Evolutionary conservation across 768 basidiomycete genomes (phyloP), one percentile per base, ranked within the genome.

Genomic region (Russula sp.): DNA sequence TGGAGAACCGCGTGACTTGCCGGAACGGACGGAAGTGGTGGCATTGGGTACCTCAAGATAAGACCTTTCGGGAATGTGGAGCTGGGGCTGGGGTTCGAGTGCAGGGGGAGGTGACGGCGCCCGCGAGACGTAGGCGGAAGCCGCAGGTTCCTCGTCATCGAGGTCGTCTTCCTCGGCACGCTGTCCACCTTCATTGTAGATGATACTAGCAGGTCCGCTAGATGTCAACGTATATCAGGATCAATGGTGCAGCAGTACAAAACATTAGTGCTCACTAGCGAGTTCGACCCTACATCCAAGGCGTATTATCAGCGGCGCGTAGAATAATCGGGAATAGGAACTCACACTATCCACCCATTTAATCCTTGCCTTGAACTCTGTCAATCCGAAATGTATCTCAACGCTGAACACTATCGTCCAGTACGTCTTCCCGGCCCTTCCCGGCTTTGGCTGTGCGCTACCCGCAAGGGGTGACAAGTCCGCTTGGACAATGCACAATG

Each of bases 361-460:
- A 58, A 91, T 90, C 61, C 88, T 81, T 8, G 89, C 89, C 72
- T 79, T 87, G 77, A 92, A 92, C 73, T 92, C 89, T 0, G 89
- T 92, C 65, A 91, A 71, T 36, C 89, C 89, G 63, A 92, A 91
- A 71, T 90, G 89, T 60, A 92, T 90, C 72, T 90, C 89, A 34
- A 92, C 85, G 34, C 86, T 88, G 73, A 92, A 92, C 20, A 92
- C 85, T 64, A 92, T 90, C 16, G 86, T 90, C 88, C 88, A 92
- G 67, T 90, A 91, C 13, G 80, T 84, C 76, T 85, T 88, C 57
- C 87, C 85, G 52, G 80, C 81, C 68, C 74, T 83, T 1, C 88
- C 84, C 6, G 75, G 72, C 71, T 89, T 90, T 1, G 89, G 76
- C 68, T 84, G 82, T 0, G 89, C 89, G 67, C 87, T 90, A 22